Base-by-base conservation (phyloP, 345 rosid species). In the Crucihimalaya himalaica region DNA sequence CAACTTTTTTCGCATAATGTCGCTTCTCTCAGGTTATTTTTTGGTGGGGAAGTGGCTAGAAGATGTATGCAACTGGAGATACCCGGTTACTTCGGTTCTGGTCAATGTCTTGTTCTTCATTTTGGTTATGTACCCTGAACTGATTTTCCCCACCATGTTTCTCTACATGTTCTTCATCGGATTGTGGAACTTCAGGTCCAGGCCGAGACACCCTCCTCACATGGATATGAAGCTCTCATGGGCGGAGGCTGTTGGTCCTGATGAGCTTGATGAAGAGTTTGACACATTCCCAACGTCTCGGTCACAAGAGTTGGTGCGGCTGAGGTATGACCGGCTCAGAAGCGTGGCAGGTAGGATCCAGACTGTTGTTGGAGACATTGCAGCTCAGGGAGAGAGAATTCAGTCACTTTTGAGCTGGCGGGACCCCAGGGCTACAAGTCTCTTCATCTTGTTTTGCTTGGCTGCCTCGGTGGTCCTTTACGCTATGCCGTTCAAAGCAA, bases 241-340 rank as follows among this genome's bases (percentile, higher is more conserved):
- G 93, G 93, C 97, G 5, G 96, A 89, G 61, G 83, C 84, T 4
- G 89, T 79, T 56, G 73, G 76, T 52, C 88, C 91, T 0, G 97
- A 92, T 61, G 97, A 89, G 78, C 85, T 92, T 1, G 93, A 89
- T 2, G 96, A 92, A 78, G 96, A 91, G 72, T 91, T 89, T 25
- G 97, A 88, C 73, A 92, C 89, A 0, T 90, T 92, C 70, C 96
- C 98, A 5, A 87, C 95, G 4, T 80, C 87, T 1, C 73, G 79
- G 37, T 73, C 84, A 0, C 82, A 84, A 1, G 93, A 92, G 16
- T 32, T 83, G 7, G 85, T 90, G n/a, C 71, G 91, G 23, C 73
- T 92, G 73, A 86, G 95, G 82, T 90, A 88, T 47, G 93, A 90
- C 78, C 69, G 90, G 60, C 90, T 92, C 4, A 81, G 98, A 74